Base-by-base conservation (phyloP, 140 eudicot genomes). In the Cichorium intybus region DNA sequence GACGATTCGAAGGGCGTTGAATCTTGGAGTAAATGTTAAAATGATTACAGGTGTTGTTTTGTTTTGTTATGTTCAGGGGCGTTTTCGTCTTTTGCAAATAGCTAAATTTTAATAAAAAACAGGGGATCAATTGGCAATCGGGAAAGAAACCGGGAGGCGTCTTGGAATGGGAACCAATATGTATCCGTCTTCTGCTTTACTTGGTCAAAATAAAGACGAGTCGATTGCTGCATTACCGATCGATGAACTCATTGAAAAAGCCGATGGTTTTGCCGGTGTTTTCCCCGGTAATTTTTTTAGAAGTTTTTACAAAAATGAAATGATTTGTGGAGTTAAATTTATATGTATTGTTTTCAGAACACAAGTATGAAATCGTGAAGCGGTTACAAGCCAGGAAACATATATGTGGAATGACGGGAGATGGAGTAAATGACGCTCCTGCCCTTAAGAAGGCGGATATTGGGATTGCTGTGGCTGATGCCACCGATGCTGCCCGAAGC, bases 111-210 rank as follows among this genome's bases (percentile, higher is more conserved):
- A 3, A 14, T 14, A 43, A 12, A 43, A 43, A 55, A 60, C 78
- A 93, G 99, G 99, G 72, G 99, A 94, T 86, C 99, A 94, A 27
- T 82, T 94, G 71, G 99, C 99, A 4, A 94, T 94, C 2, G 99
- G 95, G 51, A 94, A 94, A 69, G 99, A 94, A 84, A 94, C 99
- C 6, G 99, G 99, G 20, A 85, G 99, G n/a, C 92, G 99, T 22
- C 83, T 94, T 63, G 99, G 99, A 75, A 94, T 94, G 99, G 99
- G 99, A 55, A 94, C 95, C 49, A 94, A 94, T 79, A 94, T 94
- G 99, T 94, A 94, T 77, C 99, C 99, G 49, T 86, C 99, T 18
- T 94, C 99, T 26, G 96, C 99, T 74, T 80, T 94, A 56, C 95
- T 94, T 48, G 97, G 99, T 56, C 95, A 94, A 77, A 72, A 87